These are phyloP conservation scores for Exidia glandulosa DNA, from an alignment of 768 basidiomycete genomes.

Conservation along the genomic window DNA sequence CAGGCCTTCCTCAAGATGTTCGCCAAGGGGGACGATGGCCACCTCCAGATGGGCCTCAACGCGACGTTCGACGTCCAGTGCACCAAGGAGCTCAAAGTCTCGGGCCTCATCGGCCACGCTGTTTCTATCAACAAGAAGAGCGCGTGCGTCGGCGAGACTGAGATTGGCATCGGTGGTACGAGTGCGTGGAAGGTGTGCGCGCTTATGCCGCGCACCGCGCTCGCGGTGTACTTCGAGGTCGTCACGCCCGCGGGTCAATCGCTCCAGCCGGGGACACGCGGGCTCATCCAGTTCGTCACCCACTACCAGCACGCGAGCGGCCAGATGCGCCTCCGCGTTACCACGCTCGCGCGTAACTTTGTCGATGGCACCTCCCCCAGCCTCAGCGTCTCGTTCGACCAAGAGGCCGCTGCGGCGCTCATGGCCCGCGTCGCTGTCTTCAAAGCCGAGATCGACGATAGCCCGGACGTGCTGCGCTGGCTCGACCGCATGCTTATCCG, in stretches of 20 bases:
- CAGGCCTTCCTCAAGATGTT: slow-evolving; percentile 92
- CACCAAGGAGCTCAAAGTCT: slow-evolving; percentile 97
- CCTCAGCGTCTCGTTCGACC: slow-evolving; percentile 91
- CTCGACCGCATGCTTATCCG: slow-evolving; percentile 97
- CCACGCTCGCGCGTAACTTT: slow-evolving; percentile 94
- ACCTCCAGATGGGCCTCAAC: slow-evolving; percentile 96
- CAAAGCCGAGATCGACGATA: slow-evolving; percentile 98
- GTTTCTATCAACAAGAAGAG: slow-evolving; percentile 98
- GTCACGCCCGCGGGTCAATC: slow-evolving; percentile 95
- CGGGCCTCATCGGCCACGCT: slow-evolving; percentile 93
- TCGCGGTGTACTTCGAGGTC: slow-evolving; percentile 95
- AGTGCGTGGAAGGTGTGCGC: slow-evolving; percentile 97
- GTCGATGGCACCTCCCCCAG: slow-evolving; percentile 93
- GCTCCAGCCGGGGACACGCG: slow-evolving; percentile 77
- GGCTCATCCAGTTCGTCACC: slow-evolving; percentile 95
- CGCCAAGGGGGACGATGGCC: slow-evolving; percentile 84
- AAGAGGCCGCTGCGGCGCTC: slow-evolving; percentile 93
- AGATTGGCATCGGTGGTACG: slow-evolving; percentile 97
- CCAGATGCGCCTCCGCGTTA: slow-evolving; percentile 92
- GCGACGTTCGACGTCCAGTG: slow-evolving; percentile 98
- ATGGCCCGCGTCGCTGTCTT: slow-evolving; percentile 99
- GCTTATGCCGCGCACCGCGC: slow-evolving; percentile 75
- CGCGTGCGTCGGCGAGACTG: slow-evolving; percentile 93
- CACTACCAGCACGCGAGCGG: slow-evolving; percentile 97
- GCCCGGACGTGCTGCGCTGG: slow-evolving; percentile 93